A percentile compares a stretch with the other conserved stretches of the same genome.
phyloP scores from a whole-genome alignment of 306 rosid genomes.

The Vicia villosa region DNA sequence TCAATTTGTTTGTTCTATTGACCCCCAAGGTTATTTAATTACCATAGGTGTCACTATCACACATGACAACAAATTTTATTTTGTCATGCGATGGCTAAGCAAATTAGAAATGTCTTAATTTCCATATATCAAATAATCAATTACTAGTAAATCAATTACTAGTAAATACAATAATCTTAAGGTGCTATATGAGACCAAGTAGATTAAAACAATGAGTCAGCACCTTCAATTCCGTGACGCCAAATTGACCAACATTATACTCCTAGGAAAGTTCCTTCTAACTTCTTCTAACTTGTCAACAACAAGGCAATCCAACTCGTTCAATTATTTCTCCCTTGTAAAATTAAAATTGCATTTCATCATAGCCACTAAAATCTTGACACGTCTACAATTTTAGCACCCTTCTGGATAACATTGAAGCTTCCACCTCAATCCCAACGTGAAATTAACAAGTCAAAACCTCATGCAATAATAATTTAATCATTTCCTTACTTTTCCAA shows the following conservation, averaged over 20 bases:
- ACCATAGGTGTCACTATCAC: slow-evolving; percentile 1
- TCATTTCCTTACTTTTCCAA: slow-evolving; percentile 5
- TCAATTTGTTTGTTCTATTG: not conserved
- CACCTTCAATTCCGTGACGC: not conserved
- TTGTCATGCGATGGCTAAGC: slow-evolving; percentile 24
- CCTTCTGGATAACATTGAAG: slow-evolving; percentile 36
- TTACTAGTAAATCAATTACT: no score
- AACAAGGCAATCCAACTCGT: not conserved
- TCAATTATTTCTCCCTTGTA: not conserved
- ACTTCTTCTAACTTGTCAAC: slow-evolving; percentile 30
- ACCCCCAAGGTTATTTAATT: not conserved
- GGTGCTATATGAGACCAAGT: not conserved
- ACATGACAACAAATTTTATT: not conserved
- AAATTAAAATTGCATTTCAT: slow-evolving; percentile 3
- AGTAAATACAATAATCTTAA: not conserved
- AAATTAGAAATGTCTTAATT: not conserved
- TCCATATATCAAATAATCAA: slow-evolving; percentile 15
- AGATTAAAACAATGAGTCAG: slow-evolving; percentile 31
- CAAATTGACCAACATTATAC: slow-evolving; percentile 26
- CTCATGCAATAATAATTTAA: not conserved
- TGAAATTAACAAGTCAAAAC: slow-evolving; percentile 26
- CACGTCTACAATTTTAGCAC: slow-evolving; percentile 16
- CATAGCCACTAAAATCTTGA: not conserved
- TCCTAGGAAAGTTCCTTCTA: slow-evolving; percentile 4
- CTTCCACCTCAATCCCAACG: slow-evolving; percentile 32